A percentile compares a stretch with the other conserved stretches of the same genome.
phyloP scores from a whole-genome alignment of 495 filamentous ascomycete species.

The Annulohypoxylon stygium region DNA sequence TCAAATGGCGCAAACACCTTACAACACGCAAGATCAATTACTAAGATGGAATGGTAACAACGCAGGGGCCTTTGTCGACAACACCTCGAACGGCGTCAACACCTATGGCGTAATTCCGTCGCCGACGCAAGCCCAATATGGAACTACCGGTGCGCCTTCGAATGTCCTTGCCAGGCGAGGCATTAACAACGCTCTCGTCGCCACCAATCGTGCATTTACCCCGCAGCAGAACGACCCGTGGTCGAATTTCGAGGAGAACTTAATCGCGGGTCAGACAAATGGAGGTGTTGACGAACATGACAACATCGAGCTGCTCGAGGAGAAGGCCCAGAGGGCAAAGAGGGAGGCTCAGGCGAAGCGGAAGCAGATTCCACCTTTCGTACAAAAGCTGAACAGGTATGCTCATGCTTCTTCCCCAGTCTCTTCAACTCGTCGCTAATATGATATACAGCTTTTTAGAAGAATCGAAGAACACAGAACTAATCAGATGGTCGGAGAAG shows the following conservation, averaged over 20 bases:
- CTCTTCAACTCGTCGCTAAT: slow-evolving; percentile 11
- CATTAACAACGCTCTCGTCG: slow-evolving; percentile 72
- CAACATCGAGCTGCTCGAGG: slow-evolving; percentile 80
- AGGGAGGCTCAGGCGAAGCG: slow-evolving; percentile 85
- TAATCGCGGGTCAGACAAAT: slow-evolving; percentile 54
- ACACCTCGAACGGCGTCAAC: slow-evolving; percentile 50
- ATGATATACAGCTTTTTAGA: slow-evolving; percentile 81
- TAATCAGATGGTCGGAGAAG: slow-evolving; percentile 97
- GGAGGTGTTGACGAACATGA: slow-evolving; percentile 69
- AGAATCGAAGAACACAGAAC: slow-evolving; percentile 87
- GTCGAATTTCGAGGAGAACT: slow-evolving; percentile 60
- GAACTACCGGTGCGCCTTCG: slow-evolving; percentile 60
- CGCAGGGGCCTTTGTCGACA: slow-evolving; percentile 53
- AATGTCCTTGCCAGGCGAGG: slow-evolving; percentile 76
- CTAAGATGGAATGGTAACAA: slow-evolving; percentile 58
- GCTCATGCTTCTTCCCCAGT: slow-evolving; percentile 35
- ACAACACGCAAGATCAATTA: slow-evolving; percentile 56
- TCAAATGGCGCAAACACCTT: slow-evolving; percentile 59
- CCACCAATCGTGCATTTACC: slow-evolving; percentile 58
- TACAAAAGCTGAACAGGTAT: slow-evolving; percentile 98
- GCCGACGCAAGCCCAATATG: slow-evolving; percentile 56
- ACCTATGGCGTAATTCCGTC: slow-evolving; percentile 61
- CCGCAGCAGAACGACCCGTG: slow-evolving; percentile 61
- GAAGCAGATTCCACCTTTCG: slow-evolving; percentile 97
- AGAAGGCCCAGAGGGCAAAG: slow-evolving; percentile 80